phyloP scores from a whole-genome alignment of 306 rosid genomes.

The Prunus dulcis region DNA sequence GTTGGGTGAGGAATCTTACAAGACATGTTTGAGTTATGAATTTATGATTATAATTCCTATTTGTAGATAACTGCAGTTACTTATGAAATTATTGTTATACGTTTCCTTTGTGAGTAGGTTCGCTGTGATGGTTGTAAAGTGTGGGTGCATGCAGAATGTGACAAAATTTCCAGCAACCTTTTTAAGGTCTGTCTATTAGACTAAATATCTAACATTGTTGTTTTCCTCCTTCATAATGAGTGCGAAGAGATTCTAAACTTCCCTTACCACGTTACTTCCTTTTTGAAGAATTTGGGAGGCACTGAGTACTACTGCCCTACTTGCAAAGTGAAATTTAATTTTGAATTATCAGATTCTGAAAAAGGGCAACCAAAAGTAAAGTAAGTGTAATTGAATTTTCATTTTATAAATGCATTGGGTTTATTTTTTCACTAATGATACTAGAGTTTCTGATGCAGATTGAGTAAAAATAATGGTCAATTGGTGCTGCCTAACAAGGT shows the following conservation, averaged over 20 bases:
- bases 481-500: constrained; percentile 72
- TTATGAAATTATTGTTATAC: constrained; percentile 16
- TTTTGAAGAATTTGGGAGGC: constrained; percentile 73
- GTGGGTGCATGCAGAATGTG: constrained; percentile 99
- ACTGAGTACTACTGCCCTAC: constrained; percentile 97
- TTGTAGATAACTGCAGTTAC: constrained; percentile 15
- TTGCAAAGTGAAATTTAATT: constrained; percentile 93
- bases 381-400: constrained; percentile 42
- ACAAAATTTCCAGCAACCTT: constrained; percentile 73
- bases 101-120: constrained; percentile 52
- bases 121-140: constrained; percentile 99
- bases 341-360: constrained; percentile 94
- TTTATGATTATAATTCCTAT: not conserved
- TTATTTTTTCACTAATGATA: constrained; percentile 23
- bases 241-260: constrained; percentile 26
- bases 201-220: constrained; percentile 16
- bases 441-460: constrained; percentile 42
- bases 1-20: constrained; percentile 78
- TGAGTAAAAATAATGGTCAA: constrained; percentile 51
- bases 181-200: constrained; percentile 60
- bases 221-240: constrained; percentile 20
- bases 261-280: constrained; percentile 31
- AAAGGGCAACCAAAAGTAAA: constrained; percentile 67
- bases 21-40: constrained; percentile 14
- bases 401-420: constrained; percentile 4